Conservation (phyloP, 2,329 filamentous ascomycete genomes). For the Pseudodiploospora longispora region DNA sequence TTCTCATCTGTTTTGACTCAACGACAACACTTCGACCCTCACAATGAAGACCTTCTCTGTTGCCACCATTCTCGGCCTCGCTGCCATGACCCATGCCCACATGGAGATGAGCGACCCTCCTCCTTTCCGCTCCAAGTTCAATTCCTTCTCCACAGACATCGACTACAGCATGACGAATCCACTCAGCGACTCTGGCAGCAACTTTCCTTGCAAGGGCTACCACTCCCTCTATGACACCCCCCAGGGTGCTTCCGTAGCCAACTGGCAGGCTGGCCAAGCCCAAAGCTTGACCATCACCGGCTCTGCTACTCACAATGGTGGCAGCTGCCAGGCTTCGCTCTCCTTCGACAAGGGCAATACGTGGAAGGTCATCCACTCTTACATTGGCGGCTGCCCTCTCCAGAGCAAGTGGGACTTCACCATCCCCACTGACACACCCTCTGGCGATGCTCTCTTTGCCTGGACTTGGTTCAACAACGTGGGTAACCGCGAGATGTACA, state of each 20-base stretch:
- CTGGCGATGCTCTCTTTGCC: slow-evolving; percentile 55
- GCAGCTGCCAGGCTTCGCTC: slow-evolving; percentile 67
- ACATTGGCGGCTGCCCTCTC: slow-evolving; percentile 45
- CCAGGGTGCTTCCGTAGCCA: slow-evolving; percentile 45
- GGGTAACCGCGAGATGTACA: slow-evolving; percentile 77
- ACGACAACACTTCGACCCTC: background rate
- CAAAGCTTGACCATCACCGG: slow-evolving; percentile 59
- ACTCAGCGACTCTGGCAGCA: slow-evolving; percentile 47
- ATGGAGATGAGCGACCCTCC: slow-evolving; percentile 44
- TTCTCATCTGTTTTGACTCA: background rate
- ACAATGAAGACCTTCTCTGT: slow-evolving; percentile 8
- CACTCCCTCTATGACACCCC: slow-evolving; percentile 36
- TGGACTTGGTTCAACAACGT: slow-evolving; percentile 73
- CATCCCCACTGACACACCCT: slow-evolving; percentile 55
- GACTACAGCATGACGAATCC: slow-evolving; percentile 67
- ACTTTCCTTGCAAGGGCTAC: slow-evolving; percentile 68
- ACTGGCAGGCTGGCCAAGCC: slow-evolving; percentile 51
- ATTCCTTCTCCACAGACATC: slow-evolving; percentile 36
- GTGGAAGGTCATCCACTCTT: slow-evolving; percentile 59
- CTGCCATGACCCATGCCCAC: slow-evolving; percentile 27
- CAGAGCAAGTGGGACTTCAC: slow-evolving; percentile 53
- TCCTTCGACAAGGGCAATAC: slow-evolving; percentile 63
- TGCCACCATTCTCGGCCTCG: slow-evolving; percentile 5
- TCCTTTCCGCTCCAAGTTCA: slow-evolving; percentile 43
- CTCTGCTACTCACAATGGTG: slow-evolving; percentile 56